Evolutionary conservation across 176 grass and related monocot species (phyloP), one percentile per base, ranked within the genome.

Genomic region (Oryza nivara): DNA sequence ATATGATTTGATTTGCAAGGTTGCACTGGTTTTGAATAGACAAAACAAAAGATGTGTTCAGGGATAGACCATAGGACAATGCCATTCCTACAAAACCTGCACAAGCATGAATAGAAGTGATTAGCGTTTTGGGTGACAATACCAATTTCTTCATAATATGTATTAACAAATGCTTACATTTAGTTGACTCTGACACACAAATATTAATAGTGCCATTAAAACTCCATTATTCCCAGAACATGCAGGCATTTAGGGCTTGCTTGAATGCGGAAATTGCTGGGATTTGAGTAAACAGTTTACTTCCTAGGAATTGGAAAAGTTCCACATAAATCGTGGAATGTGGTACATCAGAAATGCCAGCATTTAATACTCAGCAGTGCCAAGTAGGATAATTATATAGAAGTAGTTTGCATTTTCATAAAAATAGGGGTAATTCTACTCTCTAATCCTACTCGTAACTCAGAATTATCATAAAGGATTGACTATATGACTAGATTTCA

Each of bases 71-170:
- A 87, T 98, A 95, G 25, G 96, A 98, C 75, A 98, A 83, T 48
- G 91, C 96, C 93, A 99, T 92, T 78, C 96, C 93, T 28, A 99
- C 89, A 92, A 94, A 96, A 48, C 93, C 96, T 99, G 91, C 63
- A 60, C 12, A 83, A 19, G 68, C 11, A 74, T 49, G 68, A 73
- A 63, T 7, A 11, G 12, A 45, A 80, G 16, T 75, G 48, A 52
- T 76, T 81, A 89, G 26, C n/a, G 1, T 75, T 63, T 64, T 19
- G 48, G n/a, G 48, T 20, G 14, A 16, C 12, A 75, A 76, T 81
- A 54, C 9, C 34, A 1, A 67, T 23, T 67, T 46, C 8, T 44
- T 54, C 5, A 65, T 79, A 60, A 60, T 23, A 22, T 38, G 17
- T 67, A 26, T 6, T 46, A 60, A 26, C 4, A 45, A 67, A 66